phyloP scores from a whole-genome alignment of 2,329 filamentous ascomycete species.

The Colletotrichum siamense region DNA sequence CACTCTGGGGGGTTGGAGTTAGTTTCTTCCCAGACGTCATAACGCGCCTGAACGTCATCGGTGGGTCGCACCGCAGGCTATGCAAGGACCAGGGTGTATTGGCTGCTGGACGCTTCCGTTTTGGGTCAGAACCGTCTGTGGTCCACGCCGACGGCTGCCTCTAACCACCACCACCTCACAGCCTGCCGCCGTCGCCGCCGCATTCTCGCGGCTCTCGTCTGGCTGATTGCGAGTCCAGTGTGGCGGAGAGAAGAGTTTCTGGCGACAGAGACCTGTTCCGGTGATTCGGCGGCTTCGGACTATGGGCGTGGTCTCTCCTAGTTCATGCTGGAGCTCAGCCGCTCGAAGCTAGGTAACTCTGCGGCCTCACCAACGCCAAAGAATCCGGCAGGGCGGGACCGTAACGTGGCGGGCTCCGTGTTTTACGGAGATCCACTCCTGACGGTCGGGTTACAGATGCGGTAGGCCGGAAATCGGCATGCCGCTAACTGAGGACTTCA shows the following conservation, averaged over 20 bases:
- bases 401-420: slow-evolving; percentile 8
- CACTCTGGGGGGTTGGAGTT: slow-evolving; percentile 17
- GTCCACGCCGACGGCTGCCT: not conserved
- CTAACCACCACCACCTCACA: not conserved
- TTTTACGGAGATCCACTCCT: slow-evolving; percentile 12
- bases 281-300: not conserved
- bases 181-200: not conserved
- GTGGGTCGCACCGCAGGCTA: slow-evolving; percentile 8
- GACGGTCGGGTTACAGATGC: not conserved
- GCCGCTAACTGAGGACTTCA: slow-evolving; percentile 1
- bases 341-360: not conserved
- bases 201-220: not conserved
- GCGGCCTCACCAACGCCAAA: not conserved
- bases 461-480: slow-evolving; percentile 12
- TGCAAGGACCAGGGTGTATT: slow-evolving; percentile 12
- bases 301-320: not conserved
- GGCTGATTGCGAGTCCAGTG: not conserved
- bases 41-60: slow-evolving; percentile 18
- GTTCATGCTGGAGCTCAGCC: not conserved
- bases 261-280: not conserved
- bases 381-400: not conserved
- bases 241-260: not conserved
- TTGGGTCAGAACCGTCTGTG: slow-evolving; percentile 3
- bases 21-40: slow-evolving; percentile 13
- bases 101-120: slow-evolving; percentile 8